Conservation (phyloP, 1,284 basidiomycete genomes). For the Tausonia pullulans region DNA sequence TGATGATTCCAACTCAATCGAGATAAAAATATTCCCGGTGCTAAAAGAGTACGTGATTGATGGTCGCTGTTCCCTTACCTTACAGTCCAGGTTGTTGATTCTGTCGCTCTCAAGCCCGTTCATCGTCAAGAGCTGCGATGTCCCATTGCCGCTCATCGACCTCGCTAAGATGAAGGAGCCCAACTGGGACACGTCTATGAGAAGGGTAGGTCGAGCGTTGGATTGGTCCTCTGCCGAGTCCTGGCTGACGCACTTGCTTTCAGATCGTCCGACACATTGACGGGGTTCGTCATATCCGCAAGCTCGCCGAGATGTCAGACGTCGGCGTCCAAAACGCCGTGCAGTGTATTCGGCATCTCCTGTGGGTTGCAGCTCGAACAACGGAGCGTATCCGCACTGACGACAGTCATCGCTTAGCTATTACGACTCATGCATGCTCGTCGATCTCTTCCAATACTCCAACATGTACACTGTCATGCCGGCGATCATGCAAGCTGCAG, state of each 20-base stretch:
- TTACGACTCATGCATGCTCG: conserved; percentile 90
- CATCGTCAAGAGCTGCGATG: conserved; percentile 83
- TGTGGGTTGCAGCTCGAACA: conserved; percentile 46
- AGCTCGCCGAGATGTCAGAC: conserved; percentile 84
- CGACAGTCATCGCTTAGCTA: conserved; percentile 44
- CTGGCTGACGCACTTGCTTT: neutral
- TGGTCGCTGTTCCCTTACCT: neutral
- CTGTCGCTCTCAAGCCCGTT: conserved; percentile 43
- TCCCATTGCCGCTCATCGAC: conserved; percentile 81
- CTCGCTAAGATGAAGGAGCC: conserved; percentile 65
- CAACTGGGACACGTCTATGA: conserved; percentile 94
- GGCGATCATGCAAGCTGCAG: conserved; percentile 70
- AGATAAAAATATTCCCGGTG: conserved; percentile 90
- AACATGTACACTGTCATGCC: conserved; percentile 90
- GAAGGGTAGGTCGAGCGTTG: conserved; percentile 45
- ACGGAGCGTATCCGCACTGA: neutral
- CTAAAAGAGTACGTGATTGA: conserved; percentile 43
- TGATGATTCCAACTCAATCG: conserved; percentile 80
- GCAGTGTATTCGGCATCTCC: conserved; percentile 79
- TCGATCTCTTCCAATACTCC: conserved; percentile 76
- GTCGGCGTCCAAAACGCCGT: conserved; percentile 75
- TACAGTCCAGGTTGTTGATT: neutral
- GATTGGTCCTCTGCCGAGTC: neutral
- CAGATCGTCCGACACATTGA: conserved; percentile 72
- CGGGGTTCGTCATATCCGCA: conserved; percentile 79